These are phyloP conservation scores for Cornus florida DNA, from an alignment of 148 eudicot genomes.

Conservation along the genomic window DNA sequence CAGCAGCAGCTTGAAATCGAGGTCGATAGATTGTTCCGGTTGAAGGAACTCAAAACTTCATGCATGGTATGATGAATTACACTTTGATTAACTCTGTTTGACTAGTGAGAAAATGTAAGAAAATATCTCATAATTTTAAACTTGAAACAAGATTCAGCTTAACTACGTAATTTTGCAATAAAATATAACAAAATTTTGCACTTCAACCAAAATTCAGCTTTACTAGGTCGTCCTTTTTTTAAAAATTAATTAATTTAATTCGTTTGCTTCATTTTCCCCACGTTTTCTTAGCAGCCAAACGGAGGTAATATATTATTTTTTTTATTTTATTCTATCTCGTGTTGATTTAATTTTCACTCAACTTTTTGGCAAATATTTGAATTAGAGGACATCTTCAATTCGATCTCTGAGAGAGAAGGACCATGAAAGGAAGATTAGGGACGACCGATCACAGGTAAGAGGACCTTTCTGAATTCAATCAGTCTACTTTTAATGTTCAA, in stretches of 20 bases:
- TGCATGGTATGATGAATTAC: slow-evolving; percentile 35
- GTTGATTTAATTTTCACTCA: too few relatives aligned
- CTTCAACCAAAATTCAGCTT: too few relatives aligned
- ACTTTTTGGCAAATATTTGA: background rate
- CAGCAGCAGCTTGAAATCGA: slow-evolving; percentile 76
- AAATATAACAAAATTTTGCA: background rate
- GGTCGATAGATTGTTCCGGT: slow-evolving; percentile 72
- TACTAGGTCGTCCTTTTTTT: too few relatives aligned
- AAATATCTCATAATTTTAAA: background rate
- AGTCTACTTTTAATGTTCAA: background rate
- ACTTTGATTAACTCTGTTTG: background rate
- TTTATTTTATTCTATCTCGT: too few relatives aligned
- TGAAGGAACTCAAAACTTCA: slow-evolving; percentile 62
- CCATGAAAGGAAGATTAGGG: slow-evolving; percentile 35
- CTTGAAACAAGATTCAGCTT: too few relatives aligned
- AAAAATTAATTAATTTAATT: too few relatives aligned
- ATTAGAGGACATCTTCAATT: slow-evolving; percentile 57
- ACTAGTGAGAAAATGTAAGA: background rate
- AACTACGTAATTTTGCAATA: too few relatives aligned
- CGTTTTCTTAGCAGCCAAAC: too few relatives aligned
- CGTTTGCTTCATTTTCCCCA: too few relatives aligned
- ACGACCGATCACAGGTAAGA: slow-evolving; percentile 34
- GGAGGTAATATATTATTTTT: too few relatives aligned
- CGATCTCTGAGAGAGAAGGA: slow-evolving; percentile 62
- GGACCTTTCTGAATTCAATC: background rate